These are phyloP conservation scores for Aspergillus sp. DNA, from an alignment of 2,329 filamentous ascomycete species.

Conservation along the genomic window DNA sequence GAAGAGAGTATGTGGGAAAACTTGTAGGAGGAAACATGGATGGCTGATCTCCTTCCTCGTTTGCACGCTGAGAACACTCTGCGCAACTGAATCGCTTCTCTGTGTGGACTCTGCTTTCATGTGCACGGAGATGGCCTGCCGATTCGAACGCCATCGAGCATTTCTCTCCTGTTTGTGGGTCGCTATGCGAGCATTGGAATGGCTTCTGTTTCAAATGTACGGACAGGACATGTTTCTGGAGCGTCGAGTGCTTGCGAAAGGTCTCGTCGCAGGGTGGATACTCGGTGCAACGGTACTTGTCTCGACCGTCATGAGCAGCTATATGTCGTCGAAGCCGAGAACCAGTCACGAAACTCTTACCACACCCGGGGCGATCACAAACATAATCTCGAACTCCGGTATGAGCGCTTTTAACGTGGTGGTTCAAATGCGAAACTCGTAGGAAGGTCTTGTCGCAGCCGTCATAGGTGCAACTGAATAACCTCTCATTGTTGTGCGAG, in stretches of 20 bases:
- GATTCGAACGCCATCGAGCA: slow-evolving; percentile 75
- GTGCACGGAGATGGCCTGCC: slow-evolving; percentile 67
- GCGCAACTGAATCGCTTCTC: slow-evolving; percentile 73
- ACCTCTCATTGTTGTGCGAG: slow-evolving; percentile 81
- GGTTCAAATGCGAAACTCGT: slow-evolving; percentile 80
- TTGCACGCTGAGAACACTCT: slow-evolving; percentile 58
- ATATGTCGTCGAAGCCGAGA: slow-evolving; percentile 75
- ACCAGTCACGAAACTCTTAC: slow-evolving; percentile 77
- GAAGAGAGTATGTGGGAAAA: slow-evolving; percentile 70
- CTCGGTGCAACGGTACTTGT: slow-evolving; percentile 71
- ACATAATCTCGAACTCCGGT: slow-evolving; percentile 67
- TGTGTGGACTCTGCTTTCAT: slow-evolving; percentile 69
- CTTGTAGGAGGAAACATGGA: slow-evolving; percentile 44
- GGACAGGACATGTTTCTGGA: slow-evolving; percentile 77
- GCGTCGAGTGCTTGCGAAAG: slow-evolving; percentile 84
- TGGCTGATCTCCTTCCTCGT: background rate
- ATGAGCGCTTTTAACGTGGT: slow-evolving; percentile 82
- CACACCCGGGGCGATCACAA: slow-evolving; percentile 72
- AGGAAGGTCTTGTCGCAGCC: slow-evolving; percentile 82
- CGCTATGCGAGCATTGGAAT: slow-evolving; percentile 66
- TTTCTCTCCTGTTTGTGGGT: slow-evolving; percentile 50
- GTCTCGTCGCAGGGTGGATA: slow-evolving; percentile 70
- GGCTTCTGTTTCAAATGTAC: slow-evolving; percentile 72
- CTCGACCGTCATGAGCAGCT: slow-evolving; percentile 73
- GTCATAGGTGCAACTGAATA: slow-evolving; percentile 69